Evolutionary conservation across 345 rosid genomes (phyloP).

Genomic region (Rhodamnia argentea): DNA sequence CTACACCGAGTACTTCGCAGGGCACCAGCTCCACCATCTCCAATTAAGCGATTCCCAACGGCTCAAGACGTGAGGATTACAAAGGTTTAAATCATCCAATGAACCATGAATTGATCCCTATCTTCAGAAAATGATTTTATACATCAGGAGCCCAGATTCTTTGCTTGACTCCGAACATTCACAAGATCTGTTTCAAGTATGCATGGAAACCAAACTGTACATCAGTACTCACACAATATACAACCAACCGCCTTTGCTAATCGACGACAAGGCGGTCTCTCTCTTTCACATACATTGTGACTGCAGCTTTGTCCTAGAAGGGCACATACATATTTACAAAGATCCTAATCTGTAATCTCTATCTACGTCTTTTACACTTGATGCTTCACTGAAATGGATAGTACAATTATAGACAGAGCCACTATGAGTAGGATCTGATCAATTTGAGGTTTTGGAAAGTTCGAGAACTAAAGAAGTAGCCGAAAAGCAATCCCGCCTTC

Average conservation of each 20-base stretch:
- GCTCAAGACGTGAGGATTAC: neutral
- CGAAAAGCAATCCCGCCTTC: conserved; percentile 28
- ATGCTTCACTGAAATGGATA: neutral
- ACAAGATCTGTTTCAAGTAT: neutral
- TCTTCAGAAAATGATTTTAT: neutral
- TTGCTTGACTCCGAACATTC: neutral
- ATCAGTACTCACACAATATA: neutral
- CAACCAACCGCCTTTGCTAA: neutral
- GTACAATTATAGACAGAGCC: neutral
- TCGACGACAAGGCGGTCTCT: neutral
- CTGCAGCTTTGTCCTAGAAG: neutral
- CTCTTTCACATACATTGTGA: neutral
- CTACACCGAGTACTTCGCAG: neutral
- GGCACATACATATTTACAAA: neutral
- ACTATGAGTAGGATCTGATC: conserved; percentile 29
- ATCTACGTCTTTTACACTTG: neutral
- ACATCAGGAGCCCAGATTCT: neutral
- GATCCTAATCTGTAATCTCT: neutral
- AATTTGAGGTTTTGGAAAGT: conserved; percentile 36
- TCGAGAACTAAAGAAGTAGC: conserved; percentile 36
- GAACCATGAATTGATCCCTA: neutral
- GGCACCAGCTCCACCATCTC: neutral
- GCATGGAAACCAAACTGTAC: neutral
- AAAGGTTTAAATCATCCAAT: neutral
- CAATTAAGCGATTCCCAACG: neutral